phyloP scores from a whole-genome alignment of 257 asterid genomes.

The Fraxinus anomala region DNA sequence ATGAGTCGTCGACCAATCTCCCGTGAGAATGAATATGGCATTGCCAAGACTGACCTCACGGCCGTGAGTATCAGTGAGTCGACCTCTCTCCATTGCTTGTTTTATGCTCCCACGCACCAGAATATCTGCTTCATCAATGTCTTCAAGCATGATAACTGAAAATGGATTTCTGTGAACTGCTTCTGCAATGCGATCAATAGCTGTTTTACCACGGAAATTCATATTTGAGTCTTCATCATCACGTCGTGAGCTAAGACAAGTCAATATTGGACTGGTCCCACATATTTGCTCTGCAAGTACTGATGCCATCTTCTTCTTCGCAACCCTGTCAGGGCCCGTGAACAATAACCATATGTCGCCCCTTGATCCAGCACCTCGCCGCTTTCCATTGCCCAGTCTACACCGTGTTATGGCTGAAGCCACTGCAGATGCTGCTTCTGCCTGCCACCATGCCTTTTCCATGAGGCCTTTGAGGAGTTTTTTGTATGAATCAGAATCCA shows the following conservation, averaged over 20 bases:
- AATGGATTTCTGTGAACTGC: conserved; percentile 71
- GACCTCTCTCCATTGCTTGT: conserved; percentile 72
- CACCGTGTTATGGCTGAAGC: conserved; percentile 73
- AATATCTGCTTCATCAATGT: conserved; percentile 72
- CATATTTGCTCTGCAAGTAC: conserved; percentile 72
- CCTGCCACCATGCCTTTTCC: conserved; percentile 98
- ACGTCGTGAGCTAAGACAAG: conserved; percentile 60
- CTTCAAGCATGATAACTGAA: conserved; percentile 82
- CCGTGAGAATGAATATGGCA: conserved; percentile 66
- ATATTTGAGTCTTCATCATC: conserved; percentile 49
- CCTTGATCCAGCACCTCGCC: conserved; percentile 54
- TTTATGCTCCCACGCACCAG: conserved; percentile 61
- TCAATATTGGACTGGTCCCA: conserved; percentile 50
- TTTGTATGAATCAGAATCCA: conserved; percentile 77
- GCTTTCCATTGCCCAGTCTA: conserved; percentile 63
- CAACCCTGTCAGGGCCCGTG: conserved; percentile 80
- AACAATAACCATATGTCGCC: conserved; percentile 83
- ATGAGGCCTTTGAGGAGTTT: conserved; percentile 79
- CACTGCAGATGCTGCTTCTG: conserved; percentile 72
- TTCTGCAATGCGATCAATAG: conserved; percentile 74
- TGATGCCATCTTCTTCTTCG: conserved; percentile 78
- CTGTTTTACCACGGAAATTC: conserved; percentile 72
- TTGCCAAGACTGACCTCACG: conserved; percentile 88
- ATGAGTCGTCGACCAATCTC: conserved; percentile 70
- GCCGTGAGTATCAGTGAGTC: conserved; percentile 82